A percentile compares a stretch with the other conserved stretches of the same genome.
phyloP scores from a whole-genome alignment of 139 green algal species.

The Chlamydomonas sp. region DNA sequence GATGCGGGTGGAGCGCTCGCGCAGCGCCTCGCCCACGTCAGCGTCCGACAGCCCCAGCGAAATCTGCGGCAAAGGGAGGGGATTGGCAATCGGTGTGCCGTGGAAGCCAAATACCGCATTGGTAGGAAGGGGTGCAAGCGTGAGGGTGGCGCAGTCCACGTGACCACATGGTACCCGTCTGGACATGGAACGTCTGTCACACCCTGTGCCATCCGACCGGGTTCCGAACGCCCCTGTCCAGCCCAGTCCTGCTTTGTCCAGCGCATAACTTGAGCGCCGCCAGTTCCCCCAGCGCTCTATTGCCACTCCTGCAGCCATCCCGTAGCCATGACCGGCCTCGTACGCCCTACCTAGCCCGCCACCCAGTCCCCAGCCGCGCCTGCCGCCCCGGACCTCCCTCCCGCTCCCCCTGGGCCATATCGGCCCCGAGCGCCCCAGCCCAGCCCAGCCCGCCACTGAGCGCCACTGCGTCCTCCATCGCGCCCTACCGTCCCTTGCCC shows the following conservation, averaged over 20 bases:
- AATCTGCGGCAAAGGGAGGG: conserved; percentile 6
- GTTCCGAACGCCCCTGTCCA: no score
- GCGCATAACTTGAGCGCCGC: conserved; percentile 81
- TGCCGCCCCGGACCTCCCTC: conserved; percentile 35
- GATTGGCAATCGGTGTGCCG: background rate
- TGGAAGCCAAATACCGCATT: background rate
- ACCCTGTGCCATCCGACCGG: no score
- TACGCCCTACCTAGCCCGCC: no score
- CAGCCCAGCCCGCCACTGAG: background rate
- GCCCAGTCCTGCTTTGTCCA: conserved; percentile 65
- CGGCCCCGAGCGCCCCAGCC: background rate
- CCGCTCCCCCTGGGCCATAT: no score
- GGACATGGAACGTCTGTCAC: no score
- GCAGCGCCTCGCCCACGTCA: conserved; percentile 83
- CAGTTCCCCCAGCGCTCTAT: conserved; percentile 82
- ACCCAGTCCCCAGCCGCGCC: background rate
- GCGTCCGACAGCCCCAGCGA: conserved; percentile 73
- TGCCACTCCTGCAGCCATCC: no score
- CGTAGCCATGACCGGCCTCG: no score
- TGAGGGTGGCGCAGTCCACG: no score
- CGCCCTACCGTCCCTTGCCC: no score
- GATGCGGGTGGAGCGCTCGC: conserved; percentile 82
- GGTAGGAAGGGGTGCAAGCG: background rate
- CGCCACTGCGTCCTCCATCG: background rate
- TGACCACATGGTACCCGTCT: no score